Conservation (phyloP, 1,284 basidiomycete genomes). For the Marasmius tenuissimus region DNA sequence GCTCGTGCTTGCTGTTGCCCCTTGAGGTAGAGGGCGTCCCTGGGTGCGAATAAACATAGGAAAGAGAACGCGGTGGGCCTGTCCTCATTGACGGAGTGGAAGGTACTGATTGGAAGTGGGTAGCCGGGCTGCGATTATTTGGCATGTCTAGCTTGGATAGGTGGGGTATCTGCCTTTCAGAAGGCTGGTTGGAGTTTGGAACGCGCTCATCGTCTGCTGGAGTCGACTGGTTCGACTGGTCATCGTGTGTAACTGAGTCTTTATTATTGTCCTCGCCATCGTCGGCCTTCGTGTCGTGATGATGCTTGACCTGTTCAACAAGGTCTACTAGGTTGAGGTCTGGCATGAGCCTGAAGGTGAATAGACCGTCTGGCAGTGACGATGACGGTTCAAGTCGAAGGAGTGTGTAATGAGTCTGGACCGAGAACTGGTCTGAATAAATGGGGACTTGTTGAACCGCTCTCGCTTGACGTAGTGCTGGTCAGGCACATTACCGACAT, state of each 20-base stretch:
- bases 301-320: neutral
- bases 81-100: slow-evolving; percentile 66
- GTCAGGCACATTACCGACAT: too few species aligned
- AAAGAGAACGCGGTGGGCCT: slow-evolving; percentile 73
- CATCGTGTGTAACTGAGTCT: neutral
- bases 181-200: neutral
- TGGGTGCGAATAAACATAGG: slow-evolving; percentile 58
- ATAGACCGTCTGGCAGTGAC: neutral
- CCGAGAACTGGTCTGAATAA: neutral
- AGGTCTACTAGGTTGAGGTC: neutral
- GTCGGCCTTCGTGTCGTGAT: neutral
- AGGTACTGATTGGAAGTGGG: slow-evolving; percentile 23
- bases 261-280: neutral
- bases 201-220: neutral
- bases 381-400: neutral
- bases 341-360: neutral
- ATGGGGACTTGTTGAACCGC: too few species aligned
- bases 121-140: neutral
- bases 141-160: neutral
- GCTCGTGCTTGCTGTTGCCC: slow-evolving; percentile 28
- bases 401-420: neutral
- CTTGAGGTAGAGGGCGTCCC: slow-evolving; percentile 39
- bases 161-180: slow-evolving; percentile 3
- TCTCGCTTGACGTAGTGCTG: too few species aligned
- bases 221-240: neutral